A percentile compares a stretch with the other conserved stretches of the same genome.
These are phyloP conservation scores for Avicennia marina DNA, from an alignment of 257 asterid genomes.

Conservation along the genomic window DNA sequence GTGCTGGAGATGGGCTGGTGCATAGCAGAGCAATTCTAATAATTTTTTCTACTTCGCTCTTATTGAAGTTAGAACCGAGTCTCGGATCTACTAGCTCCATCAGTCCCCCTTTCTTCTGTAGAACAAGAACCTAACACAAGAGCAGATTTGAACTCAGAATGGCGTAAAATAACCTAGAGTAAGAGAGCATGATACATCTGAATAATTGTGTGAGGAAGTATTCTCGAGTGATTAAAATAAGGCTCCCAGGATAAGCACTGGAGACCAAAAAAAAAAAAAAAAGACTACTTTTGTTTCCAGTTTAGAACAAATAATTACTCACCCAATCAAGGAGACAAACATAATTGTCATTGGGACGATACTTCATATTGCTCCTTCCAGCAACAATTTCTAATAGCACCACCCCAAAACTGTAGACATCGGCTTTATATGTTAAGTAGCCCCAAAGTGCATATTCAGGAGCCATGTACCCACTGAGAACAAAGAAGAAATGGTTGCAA, in stretches of 20 bases:
- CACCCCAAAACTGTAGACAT: conserved; percentile 55
- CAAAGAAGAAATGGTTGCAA: neutral
- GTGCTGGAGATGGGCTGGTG: conserved; percentile 46
- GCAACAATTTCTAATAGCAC: conserved; percentile 41
- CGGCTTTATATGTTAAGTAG: conserved; percentile 56
- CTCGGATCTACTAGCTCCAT: conserved; percentile 42
- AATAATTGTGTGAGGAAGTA: no score
- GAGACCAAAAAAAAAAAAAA: no score
- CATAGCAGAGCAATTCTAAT: conserved; percentile 34
- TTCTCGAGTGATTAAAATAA: no score
- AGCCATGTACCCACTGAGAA: conserved; percentile 48
- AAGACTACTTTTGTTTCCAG: no score
- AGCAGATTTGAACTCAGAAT: no score
- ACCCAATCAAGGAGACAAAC: conserved; percentile 56
- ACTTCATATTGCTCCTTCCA: conserved; percentile 41
- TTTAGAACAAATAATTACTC: neutral
- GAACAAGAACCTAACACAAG: neutral
- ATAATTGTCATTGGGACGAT: conserved; percentile 24
- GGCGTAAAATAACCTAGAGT: no score
- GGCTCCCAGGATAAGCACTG: no score
- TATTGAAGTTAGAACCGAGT: conserved; percentile 22
- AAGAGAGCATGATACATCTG: neutral
- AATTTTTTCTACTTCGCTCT: conserved; percentile 31
- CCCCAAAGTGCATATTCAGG: conserved; percentile 67
- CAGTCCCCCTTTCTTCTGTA: conserved; percentile 18